Base-by-base conservation (phyloP, 1,284 basidiomycete genomes). In the Volvariella volvacea region DNA sequence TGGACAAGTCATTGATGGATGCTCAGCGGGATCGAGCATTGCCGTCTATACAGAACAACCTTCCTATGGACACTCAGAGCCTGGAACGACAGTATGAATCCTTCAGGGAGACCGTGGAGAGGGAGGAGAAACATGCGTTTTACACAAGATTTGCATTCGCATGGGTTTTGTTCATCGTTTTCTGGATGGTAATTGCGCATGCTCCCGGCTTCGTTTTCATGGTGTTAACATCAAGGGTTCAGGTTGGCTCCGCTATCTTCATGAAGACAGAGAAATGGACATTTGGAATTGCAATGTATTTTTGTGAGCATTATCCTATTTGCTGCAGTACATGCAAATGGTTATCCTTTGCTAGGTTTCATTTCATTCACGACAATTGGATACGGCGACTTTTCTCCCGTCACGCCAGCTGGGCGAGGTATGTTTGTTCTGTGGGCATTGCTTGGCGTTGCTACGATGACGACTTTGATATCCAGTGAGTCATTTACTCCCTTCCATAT, bases 381-480 rank as follows among this genome's bases (percentile, higher is more conserved):
- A 2, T 88, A 83, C 54, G 84, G 69, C 6, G 86, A 90, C 52
- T 67, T 72, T 30, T 56, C 72, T 0, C 85, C 84, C 0, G 58
- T 61, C 33, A 80, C 82, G 0, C 74, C 80, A 10, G 75, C 81
- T 3, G 88, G 88, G 2, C 74, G 86, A 19, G 78, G 82, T 3
- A 72, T 92, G 39, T 92, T 92, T 59, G 76, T 91, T 43, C 76
- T 82, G 4, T 92, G 89, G 89, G 83, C 87, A 0, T 61, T 92
- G 37, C 63, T 87, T 8, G 87, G 87, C 17, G 82, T 90, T 15
- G 84, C 73, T 1, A 78, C 83, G 0, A 77, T 89, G 74, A 86
- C 85, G 0, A 79, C 85, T 30, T 67, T 88, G 8, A 74, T 84
- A 47, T 80, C 83, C 6, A 74, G 84, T 83, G 46, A n/a, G 70